Conservation (phyloP, 31 red algal species). For the Endocladia muricata region DNA sequence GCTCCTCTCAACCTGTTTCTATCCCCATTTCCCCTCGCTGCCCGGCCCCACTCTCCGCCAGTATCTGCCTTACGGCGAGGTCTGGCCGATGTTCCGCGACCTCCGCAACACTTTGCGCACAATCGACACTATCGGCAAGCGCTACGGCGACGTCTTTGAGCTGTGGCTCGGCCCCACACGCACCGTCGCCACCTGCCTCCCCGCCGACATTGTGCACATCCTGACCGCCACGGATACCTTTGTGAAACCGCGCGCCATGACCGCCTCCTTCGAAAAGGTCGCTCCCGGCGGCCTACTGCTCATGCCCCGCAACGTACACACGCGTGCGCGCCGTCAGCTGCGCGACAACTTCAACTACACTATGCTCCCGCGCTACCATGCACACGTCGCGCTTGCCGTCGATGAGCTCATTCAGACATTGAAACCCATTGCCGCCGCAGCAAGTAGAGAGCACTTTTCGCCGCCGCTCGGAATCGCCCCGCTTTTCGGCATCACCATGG, state of each 20-base stretch:
- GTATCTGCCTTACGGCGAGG: background rate
- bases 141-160: constrained; percentile 14
- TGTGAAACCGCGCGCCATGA: background rate
- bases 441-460: background rate
- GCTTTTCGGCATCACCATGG: background rate
- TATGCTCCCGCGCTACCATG: constrained; percentile 7
- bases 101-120: background rate
- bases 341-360: constrained; percentile 22
- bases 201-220: constrained; percentile 29
- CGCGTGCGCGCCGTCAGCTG: background rate
- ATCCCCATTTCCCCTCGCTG: background rate
- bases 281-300: constrained; percentile 19
- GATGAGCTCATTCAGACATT: background rate
- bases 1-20: too few species aligned
- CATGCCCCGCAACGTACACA: constrained; percentile 21
- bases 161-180: constrained; percentile 20
- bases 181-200: background rate
- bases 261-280: background rate
- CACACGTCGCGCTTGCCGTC: background rate
- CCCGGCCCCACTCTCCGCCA: background rate
- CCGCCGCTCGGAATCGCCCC: background rate
- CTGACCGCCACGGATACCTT: background rate
- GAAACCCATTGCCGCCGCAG: background rate
- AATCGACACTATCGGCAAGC: background rate
- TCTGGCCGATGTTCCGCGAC: background rate